Percentiles rank a stretch among this genome's conserved stretches.
Conservation (phyloP, 345 rosid species). For the Hibiscus syriacus region DNA sequence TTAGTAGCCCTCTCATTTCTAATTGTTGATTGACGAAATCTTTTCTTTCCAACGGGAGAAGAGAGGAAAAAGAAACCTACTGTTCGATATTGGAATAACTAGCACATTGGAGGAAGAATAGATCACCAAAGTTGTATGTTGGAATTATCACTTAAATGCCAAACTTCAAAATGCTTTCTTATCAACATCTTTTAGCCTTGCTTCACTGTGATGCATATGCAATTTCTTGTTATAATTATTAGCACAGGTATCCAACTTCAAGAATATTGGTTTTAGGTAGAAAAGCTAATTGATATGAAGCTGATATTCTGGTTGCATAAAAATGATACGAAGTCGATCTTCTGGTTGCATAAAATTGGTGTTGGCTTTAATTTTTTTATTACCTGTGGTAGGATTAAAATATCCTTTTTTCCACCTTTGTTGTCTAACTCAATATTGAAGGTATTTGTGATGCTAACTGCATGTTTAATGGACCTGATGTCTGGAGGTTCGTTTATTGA, state of each 20-base stretch:
- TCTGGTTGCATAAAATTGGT: neutral
- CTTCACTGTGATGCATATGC: neutral
- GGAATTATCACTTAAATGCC: neutral
- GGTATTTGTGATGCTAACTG: neutral
- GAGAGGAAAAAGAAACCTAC: neutral
- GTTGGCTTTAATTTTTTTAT: neutral
- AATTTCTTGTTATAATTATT: neutral
- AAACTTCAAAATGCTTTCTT: neutral
- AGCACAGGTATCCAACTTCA: neutral
- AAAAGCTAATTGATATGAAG: neutral
- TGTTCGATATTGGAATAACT: neutral
- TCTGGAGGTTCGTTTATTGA: neutral
- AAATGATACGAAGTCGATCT: too few relatives aligned
- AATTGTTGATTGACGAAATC: neutral
- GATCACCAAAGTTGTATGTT: neutral
- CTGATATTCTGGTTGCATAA: neutral
- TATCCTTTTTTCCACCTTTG: neutral
- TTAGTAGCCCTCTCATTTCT: neutral
- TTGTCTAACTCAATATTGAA: neutral
- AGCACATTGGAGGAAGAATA: neutral
- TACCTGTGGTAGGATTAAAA: neutral
- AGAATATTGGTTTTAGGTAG: neutral
- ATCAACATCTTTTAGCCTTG: neutral
- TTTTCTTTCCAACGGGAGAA: neutral
- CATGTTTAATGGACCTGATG: neutral